Evolutionary conservation across 2,329 filamentous ascomycete species (phyloP).

Genomic region (Aureobasidium sp.): DNA sequence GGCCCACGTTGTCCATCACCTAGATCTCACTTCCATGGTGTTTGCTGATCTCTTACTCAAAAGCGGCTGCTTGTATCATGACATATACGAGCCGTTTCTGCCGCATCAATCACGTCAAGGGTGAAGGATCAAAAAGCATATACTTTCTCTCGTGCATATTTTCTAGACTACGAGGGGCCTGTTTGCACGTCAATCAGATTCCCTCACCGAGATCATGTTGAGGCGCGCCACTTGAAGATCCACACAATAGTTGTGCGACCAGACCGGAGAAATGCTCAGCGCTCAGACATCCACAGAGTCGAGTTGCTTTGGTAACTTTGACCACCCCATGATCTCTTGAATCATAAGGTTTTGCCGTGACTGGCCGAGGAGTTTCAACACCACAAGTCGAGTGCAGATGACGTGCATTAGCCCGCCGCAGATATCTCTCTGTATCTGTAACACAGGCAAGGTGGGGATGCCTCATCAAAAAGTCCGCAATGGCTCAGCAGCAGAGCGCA

Average conservation of each 20-base stretch:
- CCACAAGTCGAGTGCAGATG: slow-evolving; percentile 8
- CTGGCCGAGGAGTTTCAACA: slow-evolving; percentile 5
- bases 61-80: slow-evolving; percentile 5
- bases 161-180: background rate
- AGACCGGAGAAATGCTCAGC: slow-evolving; percentile 11
- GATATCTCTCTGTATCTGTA: slow-evolving; percentile 8
- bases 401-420: slow-evolving; percentile 15
- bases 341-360: background rate
- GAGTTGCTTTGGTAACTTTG: slow-evolving; percentile 2
- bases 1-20: slow-evolving; percentile 10
- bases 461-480: slow-evolving; percentile 2
- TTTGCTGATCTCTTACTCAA: slow-evolving; percentile 5
- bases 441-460: slow-evolving; percentile 14
- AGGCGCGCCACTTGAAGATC: background rate
- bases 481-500: slow-evolving; percentile 3
- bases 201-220: background rate
- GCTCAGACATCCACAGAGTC: background rate
- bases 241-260: slow-evolving; percentile 4
- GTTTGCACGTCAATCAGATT: background rate
- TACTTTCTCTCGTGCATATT: background rate
- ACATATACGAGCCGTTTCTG: slow-evolving; percentile 6
- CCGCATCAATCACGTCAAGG: background rate
- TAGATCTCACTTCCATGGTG: background rate
- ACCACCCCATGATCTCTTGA: slow-evolving; percentile 12
- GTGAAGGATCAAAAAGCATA: slow-evolving; percentile 12